Evolutionary conservation across 2,329 filamentous ascomycete genomes (phyloP).

Genomic region (Diplodia intermedia): DNA sequence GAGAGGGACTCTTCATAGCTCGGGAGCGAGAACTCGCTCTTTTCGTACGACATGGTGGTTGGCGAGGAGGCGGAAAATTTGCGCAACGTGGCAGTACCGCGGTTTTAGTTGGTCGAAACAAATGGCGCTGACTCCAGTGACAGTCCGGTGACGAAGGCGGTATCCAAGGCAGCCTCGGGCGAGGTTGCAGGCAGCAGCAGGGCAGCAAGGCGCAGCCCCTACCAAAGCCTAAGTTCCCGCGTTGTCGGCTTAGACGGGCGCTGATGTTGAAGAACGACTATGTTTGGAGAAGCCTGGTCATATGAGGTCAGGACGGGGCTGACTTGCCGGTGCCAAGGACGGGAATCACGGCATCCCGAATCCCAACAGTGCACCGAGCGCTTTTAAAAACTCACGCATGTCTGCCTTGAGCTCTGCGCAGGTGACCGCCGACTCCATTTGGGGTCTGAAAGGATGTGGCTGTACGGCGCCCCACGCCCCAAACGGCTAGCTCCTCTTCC

Average conservation of each 20-base stretch:
- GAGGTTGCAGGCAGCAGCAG: background rate
- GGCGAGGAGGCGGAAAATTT: constrained; percentile 1
- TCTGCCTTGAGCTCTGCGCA: constrained; percentile 19
- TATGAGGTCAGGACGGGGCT: constrained; percentile 7
- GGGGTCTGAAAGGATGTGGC: background rate
- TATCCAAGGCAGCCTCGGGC: background rate
- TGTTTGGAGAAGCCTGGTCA: constrained; percentile 4
- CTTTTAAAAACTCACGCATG: background rate
- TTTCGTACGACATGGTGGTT: constrained; percentile 23
- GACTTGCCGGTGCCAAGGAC: background rate
- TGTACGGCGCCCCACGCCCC: background rate
- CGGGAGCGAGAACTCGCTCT: constrained; percentile 34
- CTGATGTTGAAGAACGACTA: background rate
- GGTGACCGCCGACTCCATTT: background rate
- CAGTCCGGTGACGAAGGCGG: background rate
- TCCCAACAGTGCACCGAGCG: background rate
- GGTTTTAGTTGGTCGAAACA: background rate
- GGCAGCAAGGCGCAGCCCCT: constrained; percentile 12
- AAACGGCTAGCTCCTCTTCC: background rate
- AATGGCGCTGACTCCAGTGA: background rate
- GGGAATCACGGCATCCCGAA: background rate
- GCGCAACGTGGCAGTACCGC: background rate
- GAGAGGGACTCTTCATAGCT: constrained; percentile 41
- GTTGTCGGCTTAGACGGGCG: constrained; percentile 6
- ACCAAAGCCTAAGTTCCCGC: too few relatives aligned